Evolutionary conservation across 169 alveolate species (phyloP).

Genomic region (Plasmodium vinckei): DNA sequence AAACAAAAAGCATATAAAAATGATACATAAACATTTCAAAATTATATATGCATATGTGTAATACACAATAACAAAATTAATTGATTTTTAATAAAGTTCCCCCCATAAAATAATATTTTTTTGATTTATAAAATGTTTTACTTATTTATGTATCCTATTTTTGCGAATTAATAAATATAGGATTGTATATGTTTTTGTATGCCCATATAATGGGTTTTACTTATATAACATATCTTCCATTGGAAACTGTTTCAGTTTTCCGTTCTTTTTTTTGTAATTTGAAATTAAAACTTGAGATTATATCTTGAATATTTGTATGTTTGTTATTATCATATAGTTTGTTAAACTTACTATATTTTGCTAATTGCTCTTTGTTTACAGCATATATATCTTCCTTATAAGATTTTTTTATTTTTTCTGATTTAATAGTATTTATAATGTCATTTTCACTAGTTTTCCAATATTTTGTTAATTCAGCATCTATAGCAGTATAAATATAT

Average conservation of each 20-base stretch:
- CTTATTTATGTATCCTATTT: too few relatives aligned
- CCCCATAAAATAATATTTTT: too few relatives aligned
- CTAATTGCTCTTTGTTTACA: conserved; percentile 48
- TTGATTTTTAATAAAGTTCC: too few relatives aligned
- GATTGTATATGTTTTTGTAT: too few relatives aligned
- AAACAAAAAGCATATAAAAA: too few relatives aligned
- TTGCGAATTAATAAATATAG: too few relatives aligned
- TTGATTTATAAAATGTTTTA: too few relatives aligned
- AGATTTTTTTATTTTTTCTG: conserved; percentile 63
- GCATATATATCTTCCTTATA: conserved; percentile 59
- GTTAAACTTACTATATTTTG: conserved; percentile 44
- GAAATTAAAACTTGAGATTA: conserved; percentile 10
- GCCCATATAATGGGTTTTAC: not conserved
- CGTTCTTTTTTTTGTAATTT: conserved; percentile 56
- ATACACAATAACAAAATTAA: too few relatives aligned
- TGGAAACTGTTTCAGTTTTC: conserved; percentile 34
- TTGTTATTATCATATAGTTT: conserved; percentile 24
- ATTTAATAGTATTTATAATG: conserved; percentile 28
- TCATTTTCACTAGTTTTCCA: conserved; percentile 73
- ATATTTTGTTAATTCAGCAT: conserved; percentile 65
- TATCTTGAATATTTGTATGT: not conserved
- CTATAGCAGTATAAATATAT: conserved; percentile 59
- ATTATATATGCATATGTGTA: too few relatives aligned
- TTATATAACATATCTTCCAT: conserved; percentile 70
- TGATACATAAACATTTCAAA: too few relatives aligned